These are phyloP conservation scores for Fusarium sp. DNA, from an alignment of 2,329 filamentous ascomycete genomes.

Conservation along the genomic window DNA sequence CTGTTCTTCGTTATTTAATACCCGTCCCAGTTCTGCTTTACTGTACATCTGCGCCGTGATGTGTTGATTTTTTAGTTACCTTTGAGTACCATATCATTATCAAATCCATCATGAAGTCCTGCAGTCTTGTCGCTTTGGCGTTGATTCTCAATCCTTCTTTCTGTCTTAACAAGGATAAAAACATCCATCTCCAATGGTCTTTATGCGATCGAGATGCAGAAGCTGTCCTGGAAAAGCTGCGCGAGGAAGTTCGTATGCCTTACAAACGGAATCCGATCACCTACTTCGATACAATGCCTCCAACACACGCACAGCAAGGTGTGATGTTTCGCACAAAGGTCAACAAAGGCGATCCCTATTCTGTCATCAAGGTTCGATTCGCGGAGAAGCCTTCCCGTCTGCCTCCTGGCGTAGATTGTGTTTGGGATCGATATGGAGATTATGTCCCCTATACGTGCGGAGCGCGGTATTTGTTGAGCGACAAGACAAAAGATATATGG, in stretches of 20 bases:
- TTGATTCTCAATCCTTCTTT: conserved; percentile 1
- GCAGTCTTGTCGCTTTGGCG: neutral
- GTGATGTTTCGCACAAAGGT: conserved; percentile 43
- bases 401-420: conserved; percentile 25
- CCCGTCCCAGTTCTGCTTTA: neutral
- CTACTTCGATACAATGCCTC: conserved; percentile 41
- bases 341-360: conserved; percentile 32
- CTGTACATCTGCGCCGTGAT: neutral
- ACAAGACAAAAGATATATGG: conserved; percentile 22
- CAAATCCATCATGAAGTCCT: conserved; percentile 19
- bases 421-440: conserved; percentile 41
- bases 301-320: conserved; percentile 34
- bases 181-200: conserved; percentile 42
- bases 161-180: neutral
- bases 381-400: conserved; percentile 8
- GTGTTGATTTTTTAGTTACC: neutral
- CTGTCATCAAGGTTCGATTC: conserved; percentile 40
- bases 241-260: conserved; percentile 24
- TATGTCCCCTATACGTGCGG: conserved; percentile 35
- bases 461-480: conserved; percentile 14
- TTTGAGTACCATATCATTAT: neutral
- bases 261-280: conserved; percentile 40
- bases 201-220: conserved; percentile 33
- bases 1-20: neutral
- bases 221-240: conserved; percentile 34